phyloP scores from a whole-genome alignment of 768 basidiomycete species.

The Boletus bicolor region DNA sequence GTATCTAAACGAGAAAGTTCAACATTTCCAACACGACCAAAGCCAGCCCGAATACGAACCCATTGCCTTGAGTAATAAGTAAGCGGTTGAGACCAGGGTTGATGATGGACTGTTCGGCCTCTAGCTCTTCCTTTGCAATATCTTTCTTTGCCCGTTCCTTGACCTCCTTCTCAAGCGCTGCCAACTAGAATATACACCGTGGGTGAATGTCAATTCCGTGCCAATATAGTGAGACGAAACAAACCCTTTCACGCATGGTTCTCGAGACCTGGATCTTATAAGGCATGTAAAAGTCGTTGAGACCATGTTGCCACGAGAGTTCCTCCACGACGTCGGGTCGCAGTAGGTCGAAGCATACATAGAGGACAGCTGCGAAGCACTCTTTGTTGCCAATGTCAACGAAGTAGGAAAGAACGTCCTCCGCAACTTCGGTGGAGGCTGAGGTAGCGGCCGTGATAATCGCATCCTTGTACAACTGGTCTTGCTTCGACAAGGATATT shows the following conservation, averaged over 20 bases:
- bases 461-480: constrained; percentile 96
- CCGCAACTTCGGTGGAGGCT: constrained; percentile 80
- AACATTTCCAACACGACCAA: neutral
- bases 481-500: constrained; percentile 90
- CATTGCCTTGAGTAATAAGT: constrained; percentile 74
- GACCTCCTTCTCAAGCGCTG: constrained; percentile 83
- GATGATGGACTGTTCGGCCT: constrained; percentile 83
- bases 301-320: constrained; percentile 91
- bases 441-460: constrained; percentile 92
- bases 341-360: constrained; percentile 92
- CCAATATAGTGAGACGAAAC: constrained; percentile 5
- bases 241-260: constrained; percentile 70
- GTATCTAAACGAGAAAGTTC: constrained; percentile 40
- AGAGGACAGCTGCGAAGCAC: constrained; percentile 89
- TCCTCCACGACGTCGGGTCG: constrained; percentile 92
- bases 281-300: constrained; percentile 98
- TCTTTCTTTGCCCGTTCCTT: constrained; percentile 86
- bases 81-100: constrained; percentile 64
- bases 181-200: constrained; percentile 44
- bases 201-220: constrained; percentile 8
- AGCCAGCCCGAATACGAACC: constrained; percentile 29
- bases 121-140: constrained; percentile 82
- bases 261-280: constrained; percentile 89
- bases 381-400: constrained; percentile 99
- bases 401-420: constrained; percentile 94